These are phyloP conservation scores for Suhomyces sp. DNA, from an alignment of 805 yeast genomes.

Conservation along the genomic window DNA sequence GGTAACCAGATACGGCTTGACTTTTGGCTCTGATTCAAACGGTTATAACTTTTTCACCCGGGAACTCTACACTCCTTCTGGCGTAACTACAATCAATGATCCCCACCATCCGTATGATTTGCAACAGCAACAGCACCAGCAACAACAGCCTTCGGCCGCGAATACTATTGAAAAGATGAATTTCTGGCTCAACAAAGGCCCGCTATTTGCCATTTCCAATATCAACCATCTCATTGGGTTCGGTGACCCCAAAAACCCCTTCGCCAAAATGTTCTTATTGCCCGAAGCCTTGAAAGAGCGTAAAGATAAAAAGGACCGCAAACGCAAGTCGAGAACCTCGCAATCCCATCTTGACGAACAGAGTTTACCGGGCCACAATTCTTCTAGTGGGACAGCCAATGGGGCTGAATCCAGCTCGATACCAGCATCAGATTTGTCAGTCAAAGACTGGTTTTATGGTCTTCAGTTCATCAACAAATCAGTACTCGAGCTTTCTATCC, in stretches of 20 bases:
- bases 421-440: constrained; percentile 32
- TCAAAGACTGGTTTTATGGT: constrained; percentile 54
- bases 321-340: constrained; percentile 42
- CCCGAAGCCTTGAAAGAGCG: constrained; percentile 71
- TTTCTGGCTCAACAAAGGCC: constrained; percentile 75
- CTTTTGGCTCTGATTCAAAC: constrained; percentile 65
- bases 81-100: constrained; percentile 27
- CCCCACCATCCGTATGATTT: constrained; percentile 32
- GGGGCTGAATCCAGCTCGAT: constrained; percentile 32
- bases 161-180: constrained; percentile 49
- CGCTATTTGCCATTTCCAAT: constrained; percentile 73
- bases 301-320: constrained; percentile 67
- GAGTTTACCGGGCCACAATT: background rate
- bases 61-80: constrained; percentile 34
- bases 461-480: constrained; percentile 57
- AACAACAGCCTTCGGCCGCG: constrained; percentile 14
- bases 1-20: constrained; percentile 61
- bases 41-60: constrained; percentile 60
- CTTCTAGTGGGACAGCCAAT: constrained; percentile 3
- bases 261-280: constrained; percentile 68
- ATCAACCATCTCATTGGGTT: constrained; percentile 73
- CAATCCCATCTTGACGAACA: constrained; percentile 13
- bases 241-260: constrained; percentile 73
- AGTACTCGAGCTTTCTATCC: constrained; percentile 64
- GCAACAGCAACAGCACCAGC: constrained; percentile 23